A percentile compares a stretch with the other conserved stretches of the same genome.
These are phyloP conservation scores for Penicillium sclerotiorum DNA, from an alignment of 2,329 filamentous ascomycete species.

Conservation along the genomic window DNA sequence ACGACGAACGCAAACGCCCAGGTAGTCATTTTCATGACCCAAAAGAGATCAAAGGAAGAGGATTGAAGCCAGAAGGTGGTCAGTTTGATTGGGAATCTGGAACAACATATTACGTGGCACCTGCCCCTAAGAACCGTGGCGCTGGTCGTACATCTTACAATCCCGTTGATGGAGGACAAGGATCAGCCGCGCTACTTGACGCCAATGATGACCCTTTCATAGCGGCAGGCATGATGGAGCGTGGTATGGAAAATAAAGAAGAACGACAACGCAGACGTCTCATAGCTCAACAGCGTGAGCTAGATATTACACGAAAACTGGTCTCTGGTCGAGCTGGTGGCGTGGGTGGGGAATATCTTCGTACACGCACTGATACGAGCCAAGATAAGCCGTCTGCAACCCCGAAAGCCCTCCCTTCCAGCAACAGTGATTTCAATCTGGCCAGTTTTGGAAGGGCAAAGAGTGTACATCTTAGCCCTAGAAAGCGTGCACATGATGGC, in stretches of 20 bases:
- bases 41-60: constrained; percentile 16
- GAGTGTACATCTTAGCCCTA: constrained; percentile 43
- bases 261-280: constrained; percentile 47
- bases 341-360: constrained; percentile 50
- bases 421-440: constrained; percentile 25
- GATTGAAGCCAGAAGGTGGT: constrained; percentile 38
- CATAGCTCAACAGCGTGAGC: constrained; percentile 47
- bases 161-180: constrained; percentile 29
- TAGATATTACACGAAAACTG: constrained; percentile 48
- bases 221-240: constrained; percentile 40
- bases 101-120: constrained; percentile 50
- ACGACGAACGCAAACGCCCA: constrained; percentile 28
- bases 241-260: constrained; percentile 45
- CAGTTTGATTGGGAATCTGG: constrained; percentile 45
- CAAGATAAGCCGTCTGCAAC: constrained; percentile 13
- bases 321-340: constrained; percentile 35
- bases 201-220: constrained; percentile 47
- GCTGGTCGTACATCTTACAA: constrained; percentile 22
- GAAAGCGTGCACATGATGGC: constrained; percentile 42
- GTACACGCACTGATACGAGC: constrained; percentile 32
- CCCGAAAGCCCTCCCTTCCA: constrained; percentile 13
- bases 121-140: constrained; percentile 29
- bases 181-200: constrained; percentile 47
- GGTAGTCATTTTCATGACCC: neutral
- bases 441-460: constrained; percentile 38